Evolutionary conservation across 345 rosid species (phyloP), one percentile per base, ranked within the genome.

Genomic region (Citrus inodora): DNA sequence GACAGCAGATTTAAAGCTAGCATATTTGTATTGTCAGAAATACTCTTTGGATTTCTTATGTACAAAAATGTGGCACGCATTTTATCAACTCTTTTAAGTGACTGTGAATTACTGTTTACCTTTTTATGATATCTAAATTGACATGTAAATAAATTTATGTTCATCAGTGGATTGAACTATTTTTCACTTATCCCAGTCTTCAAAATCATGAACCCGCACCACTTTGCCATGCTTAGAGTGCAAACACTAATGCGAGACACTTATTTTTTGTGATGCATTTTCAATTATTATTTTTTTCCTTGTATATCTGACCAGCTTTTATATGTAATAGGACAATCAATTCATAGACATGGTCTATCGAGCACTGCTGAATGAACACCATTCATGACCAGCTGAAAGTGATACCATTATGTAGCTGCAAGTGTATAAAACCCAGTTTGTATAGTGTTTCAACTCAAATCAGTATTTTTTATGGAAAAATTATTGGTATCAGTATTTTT

Each of bases 321-420:
- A 58, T 73, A 21, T 70, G 35, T 78, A 33, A 76, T 85, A 94
- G 98, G 92, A 91, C 77, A 80, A 90, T 87, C 93, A 94, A 69
- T 92, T 94, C 77, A 82, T 94, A 17, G 96, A 94, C 87, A 90
- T 90, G 92, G 89, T 94, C 28, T 78, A 84, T 76, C 85, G 87
- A 67, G 94, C 96, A 75, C 70, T 94, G 81, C 86, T 89, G 86
- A 91, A 88, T 76, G 91, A 97, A 28, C 91, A 92, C 86, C 85
- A 88, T 55, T 81, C 85, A 38, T 88, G 87, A 89, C 63, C 68
- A n/a, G 33, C 33, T 72, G 79, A 58, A 66, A 40, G 79, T 46
- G 25, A 24, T 22, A 58, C 64, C 2, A 11, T 30, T 59, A 74
- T 79, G 67, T 19, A 59, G 51, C 58, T 28, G 61, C 66, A 56